These are phyloP conservation scores for Saprolegnia diclina DNA, from an alignment of 352 stramenopile species.

Conservation along the genomic window DNA sequence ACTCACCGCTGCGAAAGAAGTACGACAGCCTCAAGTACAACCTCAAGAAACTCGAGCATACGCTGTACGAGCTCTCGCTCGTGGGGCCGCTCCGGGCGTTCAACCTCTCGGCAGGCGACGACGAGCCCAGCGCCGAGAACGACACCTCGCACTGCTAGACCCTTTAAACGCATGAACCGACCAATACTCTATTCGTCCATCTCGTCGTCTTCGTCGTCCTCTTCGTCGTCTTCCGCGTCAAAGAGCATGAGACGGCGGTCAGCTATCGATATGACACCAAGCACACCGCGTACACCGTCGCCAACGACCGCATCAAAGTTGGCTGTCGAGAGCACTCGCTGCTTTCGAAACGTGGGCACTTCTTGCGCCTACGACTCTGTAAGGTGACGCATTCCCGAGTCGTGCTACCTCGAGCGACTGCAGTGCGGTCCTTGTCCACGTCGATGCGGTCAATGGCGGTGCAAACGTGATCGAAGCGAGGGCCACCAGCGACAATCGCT, in stretches of 20 bases:
- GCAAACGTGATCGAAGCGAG: neutral
- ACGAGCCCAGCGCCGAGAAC: neutral
- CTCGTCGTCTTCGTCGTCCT: slow-evolving; percentile 9
- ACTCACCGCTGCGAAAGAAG: slow-evolving; percentile 88
- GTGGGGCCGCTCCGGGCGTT: slow-evolving; percentile 33
- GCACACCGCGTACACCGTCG: slow-evolving; percentile 22
- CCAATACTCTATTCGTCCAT: neutral
- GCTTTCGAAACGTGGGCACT: neutral
- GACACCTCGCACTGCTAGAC: neutral
- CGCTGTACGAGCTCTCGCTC: slow-evolving; percentile 91
- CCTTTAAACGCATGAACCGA: neutral
- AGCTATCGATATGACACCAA: neutral
- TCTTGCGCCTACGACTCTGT: neutral
- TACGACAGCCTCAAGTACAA: slow-evolving; percentile 95
- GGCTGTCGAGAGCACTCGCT: slow-evolving; percentile 1
- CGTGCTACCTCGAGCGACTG: neutral
- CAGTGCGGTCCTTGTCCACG: neutral
- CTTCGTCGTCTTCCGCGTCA: slow-evolving; percentile 21
- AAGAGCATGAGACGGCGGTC: slow-evolving; percentile 4
- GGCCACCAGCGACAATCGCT: neutral
- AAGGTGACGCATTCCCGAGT: neutral
- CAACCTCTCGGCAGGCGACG: neutral
- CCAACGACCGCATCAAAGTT: neutral
- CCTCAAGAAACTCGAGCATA: slow-evolving; percentile 90
- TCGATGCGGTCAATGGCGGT: neutral